Conservation (phyloP, 257 asterid species). For the Nyctanthes arbortristis region DNA sequence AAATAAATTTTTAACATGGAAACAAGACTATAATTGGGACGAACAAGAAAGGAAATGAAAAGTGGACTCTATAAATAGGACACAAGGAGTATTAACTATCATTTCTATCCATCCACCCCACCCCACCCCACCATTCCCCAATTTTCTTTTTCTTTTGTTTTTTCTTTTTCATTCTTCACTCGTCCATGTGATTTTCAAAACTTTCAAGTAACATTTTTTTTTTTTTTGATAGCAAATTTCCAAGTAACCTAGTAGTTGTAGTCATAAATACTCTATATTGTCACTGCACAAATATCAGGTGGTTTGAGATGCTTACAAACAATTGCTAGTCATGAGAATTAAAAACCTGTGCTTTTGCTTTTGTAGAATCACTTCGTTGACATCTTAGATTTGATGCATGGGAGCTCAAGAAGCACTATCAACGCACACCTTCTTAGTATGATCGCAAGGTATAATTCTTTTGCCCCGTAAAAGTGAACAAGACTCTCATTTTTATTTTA, state of each 20-base stretch:
- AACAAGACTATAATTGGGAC: too few species aligned
- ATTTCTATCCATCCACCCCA: too few species aligned
- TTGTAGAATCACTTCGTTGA: conserved; percentile 82
- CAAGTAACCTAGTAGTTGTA: too few species aligned
- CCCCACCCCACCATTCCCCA: too few species aligned
- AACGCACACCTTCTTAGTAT: conserved; percentile 59
- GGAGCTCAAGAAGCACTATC: conserved; percentile 71
- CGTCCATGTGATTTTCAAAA: neutral
- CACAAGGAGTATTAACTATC: too few species aligned
- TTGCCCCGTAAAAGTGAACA: neutral
- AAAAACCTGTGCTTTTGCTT: conserved; percentile 34
- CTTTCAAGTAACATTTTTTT: too few species aligned
- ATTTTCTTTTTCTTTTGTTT: neutral
- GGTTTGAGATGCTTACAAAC: conserved; percentile 20
- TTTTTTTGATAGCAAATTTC: too few species aligned
- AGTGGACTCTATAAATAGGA: too few species aligned
- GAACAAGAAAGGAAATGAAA: too few species aligned
- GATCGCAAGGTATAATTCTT: conserved; percentile 58
- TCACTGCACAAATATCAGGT: conserved; percentile 8
- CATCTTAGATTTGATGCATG: conserved; percentile 71
- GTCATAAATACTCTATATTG: conserved; percentile 1
- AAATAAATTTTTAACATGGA: too few species aligned
- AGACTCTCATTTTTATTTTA: conserved; percentile 5
- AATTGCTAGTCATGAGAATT: conserved; percentile 23
- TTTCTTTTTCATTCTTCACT: conserved; percentile 1